Percentiles rank a stretch among this genome's conserved stretches.
Evolutionary conservation across 2,329 filamentous ascomycete genomes (phyloP).

Genomic region (Byssothecium circinans): DNA sequence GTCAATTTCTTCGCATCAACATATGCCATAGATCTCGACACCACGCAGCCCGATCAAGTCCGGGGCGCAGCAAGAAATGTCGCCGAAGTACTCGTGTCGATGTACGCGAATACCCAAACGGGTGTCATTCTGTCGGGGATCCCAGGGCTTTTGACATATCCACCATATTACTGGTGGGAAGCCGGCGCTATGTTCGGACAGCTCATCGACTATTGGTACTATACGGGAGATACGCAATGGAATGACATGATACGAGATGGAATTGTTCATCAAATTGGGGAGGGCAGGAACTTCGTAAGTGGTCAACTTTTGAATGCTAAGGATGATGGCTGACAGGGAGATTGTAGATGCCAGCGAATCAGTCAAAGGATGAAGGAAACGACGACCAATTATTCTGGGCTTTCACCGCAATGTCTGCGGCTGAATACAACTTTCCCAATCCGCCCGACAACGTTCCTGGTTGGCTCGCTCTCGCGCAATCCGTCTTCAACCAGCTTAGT

Average conservation of each 20-base stretch:
- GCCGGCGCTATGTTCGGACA: conserved; percentile 70
- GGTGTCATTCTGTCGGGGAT: conserved; percentile 40
- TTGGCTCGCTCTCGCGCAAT: conserved; percentile 47
- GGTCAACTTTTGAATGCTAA: background rate
- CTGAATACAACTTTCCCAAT: conserved; percentile 51
- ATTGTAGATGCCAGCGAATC: conserved; percentile 27
- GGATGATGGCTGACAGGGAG: background rate
- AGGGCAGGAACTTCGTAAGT: conserved; percentile 17
- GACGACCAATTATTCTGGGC: conserved; percentile 62
- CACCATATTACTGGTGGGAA: conserved; percentile 67
- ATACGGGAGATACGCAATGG: conserved; percentile 72
- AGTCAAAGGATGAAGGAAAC: conserved; percentile 47
- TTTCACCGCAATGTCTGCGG: conserved; percentile 57
- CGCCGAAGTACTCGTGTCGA: conserved; percentile 52
- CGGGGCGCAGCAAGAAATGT: conserved; percentile 47
- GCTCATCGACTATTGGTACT: conserved; percentile 81
- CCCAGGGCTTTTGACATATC: conserved; percentile 44
- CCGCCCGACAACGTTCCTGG: conserved; percentile 40
- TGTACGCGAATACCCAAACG: conserved; percentile 52
- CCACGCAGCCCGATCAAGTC: conserved; percentile 43
- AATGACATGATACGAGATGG: conserved; percentile 64
- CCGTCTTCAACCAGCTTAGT: conserved; percentile 35
- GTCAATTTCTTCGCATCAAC: conserved; percentile 9
- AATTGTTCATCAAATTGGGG: conserved; percentile 23
- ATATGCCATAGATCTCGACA: conserved; percentile 19